phyloP scores from a whole-genome alignment of 2,329 filamentous ascomycete genomes.

The Trichoderma oligosporum region DNA sequence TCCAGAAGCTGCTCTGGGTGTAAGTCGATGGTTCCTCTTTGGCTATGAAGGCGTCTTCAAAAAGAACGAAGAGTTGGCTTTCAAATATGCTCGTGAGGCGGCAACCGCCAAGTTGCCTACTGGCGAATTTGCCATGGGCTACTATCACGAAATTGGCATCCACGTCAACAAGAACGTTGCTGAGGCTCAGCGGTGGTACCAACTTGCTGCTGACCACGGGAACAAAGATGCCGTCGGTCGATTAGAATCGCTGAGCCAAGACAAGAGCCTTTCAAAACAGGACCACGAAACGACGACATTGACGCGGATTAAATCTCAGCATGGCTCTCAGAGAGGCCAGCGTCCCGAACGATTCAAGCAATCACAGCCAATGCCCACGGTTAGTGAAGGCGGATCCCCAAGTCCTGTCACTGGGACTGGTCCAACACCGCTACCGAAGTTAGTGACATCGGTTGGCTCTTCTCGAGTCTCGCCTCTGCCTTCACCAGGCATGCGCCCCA shows the following conservation, averaged over 20 bases:
- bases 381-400: conserved; percentile 42
- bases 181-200: conserved; percentile 86
- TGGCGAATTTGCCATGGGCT: conserved; percentile 93
- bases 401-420: conserved; percentile 29
- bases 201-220: conserved; percentile 80
- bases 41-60: conserved; percentile 88
- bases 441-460: conserved; percentile 26
- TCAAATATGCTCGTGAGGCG: conserved; percentile 83
- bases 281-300: conserved; percentile 93
- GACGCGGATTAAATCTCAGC: conserved; percentile 76
- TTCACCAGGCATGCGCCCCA: conserved; percentile 41
- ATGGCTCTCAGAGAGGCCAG: conserved; percentile 64
- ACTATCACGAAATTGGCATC: conserved; percentile 96
- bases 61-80: conserved; percentile 94
- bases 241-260: conserved; percentile 77
- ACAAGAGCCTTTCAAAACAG: conserved; percentile 78
- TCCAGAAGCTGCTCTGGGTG: conserved; percentile 87
- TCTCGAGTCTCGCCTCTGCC: conserved; percentile 40
- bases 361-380: conserved; percentile 45
- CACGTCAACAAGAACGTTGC: conserved; percentile 77
- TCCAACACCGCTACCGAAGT: conserved; percentile 24
- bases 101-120: conserved; percentile 78
- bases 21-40: conserved; percentile 98
- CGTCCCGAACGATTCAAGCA: conserved; percentile 58
- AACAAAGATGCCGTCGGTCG: conserved; percentile 83